These are phyloP conservation scores for Adansonia rubrostipa DNA, from an alignment of 441 rosid genomes.

Conservation along the genomic window DNA sequence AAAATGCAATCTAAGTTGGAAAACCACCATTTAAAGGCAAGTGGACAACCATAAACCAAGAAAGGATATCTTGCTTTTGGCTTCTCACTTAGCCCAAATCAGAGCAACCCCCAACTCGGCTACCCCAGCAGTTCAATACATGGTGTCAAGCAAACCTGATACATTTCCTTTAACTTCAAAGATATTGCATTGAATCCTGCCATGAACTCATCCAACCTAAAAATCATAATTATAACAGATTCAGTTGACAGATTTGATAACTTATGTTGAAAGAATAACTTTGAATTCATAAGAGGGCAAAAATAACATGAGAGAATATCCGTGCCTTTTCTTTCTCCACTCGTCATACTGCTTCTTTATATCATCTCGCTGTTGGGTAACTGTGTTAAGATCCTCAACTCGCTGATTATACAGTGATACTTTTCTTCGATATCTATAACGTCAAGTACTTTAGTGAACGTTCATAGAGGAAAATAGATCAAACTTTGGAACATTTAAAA, in stretches of 20 bases:
- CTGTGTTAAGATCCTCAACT: conserved; percentile 76
- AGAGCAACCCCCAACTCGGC: background rate
- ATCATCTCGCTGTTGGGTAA: conserved; percentile 87
- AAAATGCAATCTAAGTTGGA: background rate
- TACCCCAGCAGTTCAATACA: background rate
- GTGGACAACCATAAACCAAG: background rate
- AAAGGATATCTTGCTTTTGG: background rate
- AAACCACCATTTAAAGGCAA: background rate
- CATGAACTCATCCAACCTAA: conserved; percentile 98
- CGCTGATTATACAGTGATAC: conserved; percentile 77
- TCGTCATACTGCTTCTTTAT: conserved; percentile 86
- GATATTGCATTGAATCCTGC: conserved; percentile 94
- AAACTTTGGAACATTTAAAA: conserved; percentile 3
- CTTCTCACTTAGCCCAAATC: background rate
- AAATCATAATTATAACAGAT: conserved; percentile 29
- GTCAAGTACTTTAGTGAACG: conserved; percentile 31
- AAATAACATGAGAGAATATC: conserved; percentile 17
- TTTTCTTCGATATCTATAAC: conserved; percentile 72
- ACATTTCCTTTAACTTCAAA: conserved; percentile 95
- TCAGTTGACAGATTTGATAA: conserved; percentile 26
- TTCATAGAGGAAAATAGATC: conserved; percentile 10
- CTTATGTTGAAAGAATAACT: conserved; percentile 20
- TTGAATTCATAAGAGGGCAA: background rate
- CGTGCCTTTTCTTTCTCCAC: conserved; percentile 81
- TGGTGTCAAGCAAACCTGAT: conserved; percentile 67